Evolutionary conservation across 2,329 filamentous ascomycete species (phyloP).

Genomic region (Acrocalymma vagum): DNA sequence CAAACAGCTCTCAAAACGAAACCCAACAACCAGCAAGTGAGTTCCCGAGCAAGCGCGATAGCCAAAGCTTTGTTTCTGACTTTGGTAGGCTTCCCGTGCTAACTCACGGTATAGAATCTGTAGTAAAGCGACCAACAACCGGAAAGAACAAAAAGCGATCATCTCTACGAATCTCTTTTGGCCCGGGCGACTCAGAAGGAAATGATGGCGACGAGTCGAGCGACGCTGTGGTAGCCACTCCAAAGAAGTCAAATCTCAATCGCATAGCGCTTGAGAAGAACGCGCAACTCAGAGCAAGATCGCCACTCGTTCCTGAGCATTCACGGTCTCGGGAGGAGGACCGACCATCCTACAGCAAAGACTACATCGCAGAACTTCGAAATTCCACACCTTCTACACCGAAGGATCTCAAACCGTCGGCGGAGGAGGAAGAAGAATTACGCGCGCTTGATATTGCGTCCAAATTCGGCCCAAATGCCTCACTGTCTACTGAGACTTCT

Average conservation of each 20-base stretch:
- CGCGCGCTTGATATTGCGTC: slow-evolving; percentile 56
- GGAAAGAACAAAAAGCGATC: slow-evolving; percentile 74
- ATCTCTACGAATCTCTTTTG: slow-evolving; percentile 80
- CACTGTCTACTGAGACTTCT: slow-evolving; percentile 33
- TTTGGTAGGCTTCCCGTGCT: slow-evolving; percentile 51
- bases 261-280: slow-evolving; percentile 73
- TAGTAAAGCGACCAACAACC: slow-evolving; percentile 62
- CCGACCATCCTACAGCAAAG: slow-evolving; percentile 82
- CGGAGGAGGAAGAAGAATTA: slow-evolving; percentile 55
- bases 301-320: slow-evolving; percentile 57
- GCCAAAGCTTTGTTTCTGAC: slow-evolving; percentile 36
- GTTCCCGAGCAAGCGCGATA: slow-evolving; percentile 31
- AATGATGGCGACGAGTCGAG: slow-evolving; percentile 61
- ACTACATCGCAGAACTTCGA: slow-evolving; percentile 85
- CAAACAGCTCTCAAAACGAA: slow-evolving; percentile 39
- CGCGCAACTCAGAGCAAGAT: slow-evolving; percentile 65
- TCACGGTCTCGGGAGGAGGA: slow-evolving; percentile 67
- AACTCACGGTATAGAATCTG: slow-evolving; percentile 55
- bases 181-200: slow-evolving; percentile 62
- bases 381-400: slow-evolving; percentile 87
- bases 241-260: slow-evolving; percentile 70
- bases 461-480: slow-evolving; percentile 65
- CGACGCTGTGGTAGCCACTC: slow-evolving; percentile 63
- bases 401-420: slow-evolving; percentile 60
- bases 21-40: slow-evolving; percentile 51